A percentile compares a stretch with the other conserved stretches of the same genome.
Evolutionary conservation across 208 protist species (phyloP).

Genomic region (Lotmaria passim): DNA sequence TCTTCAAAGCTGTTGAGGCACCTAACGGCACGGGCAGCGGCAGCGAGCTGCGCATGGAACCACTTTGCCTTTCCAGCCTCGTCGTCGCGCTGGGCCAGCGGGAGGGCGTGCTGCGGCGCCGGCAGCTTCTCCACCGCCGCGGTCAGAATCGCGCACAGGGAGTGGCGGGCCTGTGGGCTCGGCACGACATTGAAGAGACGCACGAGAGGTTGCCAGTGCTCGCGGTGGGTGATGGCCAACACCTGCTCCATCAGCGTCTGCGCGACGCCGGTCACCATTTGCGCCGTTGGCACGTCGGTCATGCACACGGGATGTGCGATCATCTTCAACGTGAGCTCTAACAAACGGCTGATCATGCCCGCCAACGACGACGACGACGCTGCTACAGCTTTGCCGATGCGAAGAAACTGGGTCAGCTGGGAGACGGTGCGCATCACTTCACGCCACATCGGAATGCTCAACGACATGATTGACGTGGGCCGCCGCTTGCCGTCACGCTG

Average conservation of each 20-base stretch:
- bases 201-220: conserved; percentile 72
- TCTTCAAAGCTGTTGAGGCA: conserved; percentile 84
- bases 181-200: conserved; percentile 83
- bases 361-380: conserved; percentile 8
- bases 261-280: conserved; percentile 40
- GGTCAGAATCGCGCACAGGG: conserved; percentile 56
- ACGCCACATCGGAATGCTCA: conserved; percentile 84
- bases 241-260: conserved; percentile 39
- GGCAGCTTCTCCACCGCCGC: conserved; percentile 38
- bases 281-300: conserved; percentile 54
- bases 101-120: neutral
- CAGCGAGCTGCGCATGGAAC: conserved; percentile 51
- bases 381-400: neutral
- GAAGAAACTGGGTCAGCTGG: conserved; percentile 42
- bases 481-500: conserved; percentile 12
- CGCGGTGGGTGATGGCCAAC: conserved; percentile 36
- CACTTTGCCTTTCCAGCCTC: conserved; percentile 2
- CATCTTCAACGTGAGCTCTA: conserved; percentile 86
- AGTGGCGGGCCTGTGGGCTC: conserved; percentile 67
- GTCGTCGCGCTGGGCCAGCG: no score
- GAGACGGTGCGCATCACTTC: conserved; percentile 86
- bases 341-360: conserved; percentile 65
- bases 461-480: conserved; percentile 60
- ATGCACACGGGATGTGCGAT: conserved; percentile 78
- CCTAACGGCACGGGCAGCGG: conserved; percentile 60